Evolutionary conservation across 345 rosid species (phyloP).

Genomic region (Hibiscus syriacus): DNA sequence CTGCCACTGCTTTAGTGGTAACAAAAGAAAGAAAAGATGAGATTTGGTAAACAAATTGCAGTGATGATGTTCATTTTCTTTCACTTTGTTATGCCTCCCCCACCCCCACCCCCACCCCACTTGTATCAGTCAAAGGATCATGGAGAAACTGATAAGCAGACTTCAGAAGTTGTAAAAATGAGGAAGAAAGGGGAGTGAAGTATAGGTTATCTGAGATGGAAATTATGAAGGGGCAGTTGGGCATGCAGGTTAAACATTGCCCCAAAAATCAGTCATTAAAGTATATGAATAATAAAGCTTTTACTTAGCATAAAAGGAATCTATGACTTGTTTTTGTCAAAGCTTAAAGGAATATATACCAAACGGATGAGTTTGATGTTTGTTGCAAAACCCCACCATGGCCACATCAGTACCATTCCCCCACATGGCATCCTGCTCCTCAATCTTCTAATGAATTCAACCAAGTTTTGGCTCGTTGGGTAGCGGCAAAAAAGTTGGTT

Average conservation of each 20-base stretch:
- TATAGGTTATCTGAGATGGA: conserved; percentile 23
- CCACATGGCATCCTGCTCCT: too few relatives aligned
- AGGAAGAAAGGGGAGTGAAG: background rate
- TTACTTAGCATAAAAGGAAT: conserved; percentile 7
- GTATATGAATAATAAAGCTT: background rate
- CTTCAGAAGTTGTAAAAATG: too few relatives aligned
- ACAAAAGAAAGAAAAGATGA: conserved; percentile 1
- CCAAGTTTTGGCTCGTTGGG: background rate
- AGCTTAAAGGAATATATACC: background rate
- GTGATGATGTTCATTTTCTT: background rate
- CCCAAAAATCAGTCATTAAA: conserved; percentile 9
- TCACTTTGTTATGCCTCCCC: too few relatives aligned
- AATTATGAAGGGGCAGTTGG: too few relatives aligned
- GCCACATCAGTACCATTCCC: too few relatives aligned
- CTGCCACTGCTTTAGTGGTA: conserved; percentile 14
- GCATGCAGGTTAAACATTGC: background rate
- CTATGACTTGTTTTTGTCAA: background rate
- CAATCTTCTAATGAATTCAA: conserved; percentile 1
- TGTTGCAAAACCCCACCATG: conserved; percentile 1
- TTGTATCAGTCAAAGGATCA: background rate
- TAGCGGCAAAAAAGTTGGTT: background rate
- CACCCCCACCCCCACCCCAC: too few relatives aligned
- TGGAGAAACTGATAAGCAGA: too few relatives aligned
- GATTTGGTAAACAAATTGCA: background rate
- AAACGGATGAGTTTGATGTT: background rate